phyloP scores from a whole-genome alignment of 2,329 filamentous ascomycete genomes.

The Sporothrix protearum region DNA sequence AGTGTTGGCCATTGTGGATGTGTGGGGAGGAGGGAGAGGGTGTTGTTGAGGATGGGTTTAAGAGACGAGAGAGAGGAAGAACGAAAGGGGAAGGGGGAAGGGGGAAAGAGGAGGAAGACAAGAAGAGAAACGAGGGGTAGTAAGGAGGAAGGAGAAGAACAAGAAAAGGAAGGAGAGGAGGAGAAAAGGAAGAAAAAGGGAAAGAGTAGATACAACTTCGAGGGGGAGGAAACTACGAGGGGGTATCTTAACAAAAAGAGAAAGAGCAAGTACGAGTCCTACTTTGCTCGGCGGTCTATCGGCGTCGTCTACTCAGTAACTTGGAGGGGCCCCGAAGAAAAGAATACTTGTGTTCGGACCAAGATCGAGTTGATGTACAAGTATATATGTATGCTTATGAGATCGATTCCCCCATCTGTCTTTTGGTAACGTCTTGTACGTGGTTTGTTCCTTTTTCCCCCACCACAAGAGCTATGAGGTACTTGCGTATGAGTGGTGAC shows the following conservation, averaged over 20 bases:
- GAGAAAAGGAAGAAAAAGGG: neutral
- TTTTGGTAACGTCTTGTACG: neutral
- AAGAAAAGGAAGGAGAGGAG: neutral
- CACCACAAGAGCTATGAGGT: neutral
- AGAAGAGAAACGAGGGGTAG: constrained; percentile 13
- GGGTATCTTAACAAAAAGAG: neutral
- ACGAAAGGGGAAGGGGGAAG: neutral
- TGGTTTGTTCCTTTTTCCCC: neutral
- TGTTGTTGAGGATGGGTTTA: neutral
- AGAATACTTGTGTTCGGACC: neutral
- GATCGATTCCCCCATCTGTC: neutral
- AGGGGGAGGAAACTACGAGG: constrained; percentile 3
- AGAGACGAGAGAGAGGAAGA: neutral
- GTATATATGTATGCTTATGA: neutral
- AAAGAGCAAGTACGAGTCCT: neutral
- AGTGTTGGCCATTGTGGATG: constrained; percentile 58
- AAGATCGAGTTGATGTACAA: neutral
- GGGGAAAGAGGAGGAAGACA: neutral
- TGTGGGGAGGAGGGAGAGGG: neutral
- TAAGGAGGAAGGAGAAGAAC: constrained; percentile 1
- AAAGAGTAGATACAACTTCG: neutral
- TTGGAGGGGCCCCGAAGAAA: neutral
- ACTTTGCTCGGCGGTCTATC: constrained; percentile 3
- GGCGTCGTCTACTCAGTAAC: constrained; percentile 14
- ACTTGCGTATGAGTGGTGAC: constrained; percentile 10